Evolutionary conservation across 176 grass and related monocot genomes (phyloP).

Genomic region (Paspalum notatum): DNA sequence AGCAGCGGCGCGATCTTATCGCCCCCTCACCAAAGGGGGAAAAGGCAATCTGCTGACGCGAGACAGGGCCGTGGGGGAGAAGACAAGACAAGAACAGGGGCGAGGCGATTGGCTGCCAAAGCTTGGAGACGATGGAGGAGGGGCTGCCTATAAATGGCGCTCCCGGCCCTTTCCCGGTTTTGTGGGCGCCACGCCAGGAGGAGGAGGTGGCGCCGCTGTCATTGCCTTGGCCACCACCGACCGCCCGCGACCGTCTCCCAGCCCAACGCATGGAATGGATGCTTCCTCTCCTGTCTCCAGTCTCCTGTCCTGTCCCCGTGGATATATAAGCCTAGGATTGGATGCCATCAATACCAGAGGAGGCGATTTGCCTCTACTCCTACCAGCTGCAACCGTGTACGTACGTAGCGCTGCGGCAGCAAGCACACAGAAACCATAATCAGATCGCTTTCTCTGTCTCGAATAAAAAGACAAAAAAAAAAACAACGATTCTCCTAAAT

Average conservation of each 20-base stretch:
- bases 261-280: not conserved
- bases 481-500: not conserved
- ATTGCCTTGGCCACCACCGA: slow-evolving; percentile 23
- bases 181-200: slow-evolving; percentile 3
- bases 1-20: too few relatives aligned
- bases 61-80: not conserved
- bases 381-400: too few relatives aligned
- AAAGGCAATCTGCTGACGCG: slow-evolving; percentile 18
- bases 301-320: too few relatives aligned
- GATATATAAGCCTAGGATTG: too few relatives aligned
- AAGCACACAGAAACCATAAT: too few relatives aligned
- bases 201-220: not conserved
- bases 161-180: slow-evolving; percentile 18
- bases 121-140: not conserved
- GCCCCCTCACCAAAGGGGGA: too few relatives aligned
- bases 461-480: too few relatives aligned
- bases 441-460: not conserved
- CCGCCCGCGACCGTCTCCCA: slow-evolving; percentile 31
- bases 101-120: not conserved
- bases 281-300: too few relatives aligned
- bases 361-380: too few relatives aligned
- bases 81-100: not conserved
- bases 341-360: too few relatives aligned
- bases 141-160: slow-evolving; percentile 43
- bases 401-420: too few relatives aligned